These are phyloP conservation scores for Coemansia sp. DNA, from an alignment of 192 early-diverging fungal species.

Conservation along the genomic window DNA sequence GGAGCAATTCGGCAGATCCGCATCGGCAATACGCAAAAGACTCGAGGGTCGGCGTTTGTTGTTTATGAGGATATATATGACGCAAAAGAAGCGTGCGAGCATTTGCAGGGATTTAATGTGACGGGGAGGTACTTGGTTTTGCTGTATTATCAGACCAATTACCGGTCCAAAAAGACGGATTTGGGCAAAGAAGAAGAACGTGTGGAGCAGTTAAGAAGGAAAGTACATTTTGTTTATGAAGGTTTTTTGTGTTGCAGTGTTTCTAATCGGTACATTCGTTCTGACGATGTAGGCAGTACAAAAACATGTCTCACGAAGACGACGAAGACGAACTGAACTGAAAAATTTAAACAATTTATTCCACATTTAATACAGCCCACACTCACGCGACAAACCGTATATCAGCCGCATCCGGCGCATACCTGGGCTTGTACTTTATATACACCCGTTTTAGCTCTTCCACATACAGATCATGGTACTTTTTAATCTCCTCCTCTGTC, in stretches of 20 bases:
- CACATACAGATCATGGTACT: slow-evolving; percentile 42
- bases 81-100: slow-evolving; percentile 94
- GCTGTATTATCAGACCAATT: slow-evolving; percentile 82
- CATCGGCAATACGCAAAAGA: slow-evolving; percentile 76
- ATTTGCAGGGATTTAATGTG: slow-evolving; percentile 94
- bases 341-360: background rate
- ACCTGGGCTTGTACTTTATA: slow-evolving; percentile 41
- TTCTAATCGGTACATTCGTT: background rate
- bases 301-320: slow-evolving; percentile 34
- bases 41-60: slow-evolving; percentile 93
- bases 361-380: no score
- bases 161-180: slow-evolving; percentile 77
- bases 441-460: slow-evolving; percentile 42
- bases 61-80: slow-evolving; percentile 98
- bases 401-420: slow-evolving; percentile 31
- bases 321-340: slow-evolving; percentile 4
- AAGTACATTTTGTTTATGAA: slow-evolving; percentile 19
- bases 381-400: slow-evolving; percentile 35
- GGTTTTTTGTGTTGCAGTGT: background rate
- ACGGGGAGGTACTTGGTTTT: slow-evolving; percentile 94
- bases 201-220: slow-evolving; percentile 66
- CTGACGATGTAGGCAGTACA: slow-evolving; percentile 28
- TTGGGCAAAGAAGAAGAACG: slow-evolving; percentile 74
- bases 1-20: slow-evolving; percentile 93
- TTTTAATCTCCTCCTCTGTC: slow-evolving; percentile 17